Conservation (phyloP, 176 grass and related monocot genomes). For the Bolboschoenus planiculmis region DNA sequence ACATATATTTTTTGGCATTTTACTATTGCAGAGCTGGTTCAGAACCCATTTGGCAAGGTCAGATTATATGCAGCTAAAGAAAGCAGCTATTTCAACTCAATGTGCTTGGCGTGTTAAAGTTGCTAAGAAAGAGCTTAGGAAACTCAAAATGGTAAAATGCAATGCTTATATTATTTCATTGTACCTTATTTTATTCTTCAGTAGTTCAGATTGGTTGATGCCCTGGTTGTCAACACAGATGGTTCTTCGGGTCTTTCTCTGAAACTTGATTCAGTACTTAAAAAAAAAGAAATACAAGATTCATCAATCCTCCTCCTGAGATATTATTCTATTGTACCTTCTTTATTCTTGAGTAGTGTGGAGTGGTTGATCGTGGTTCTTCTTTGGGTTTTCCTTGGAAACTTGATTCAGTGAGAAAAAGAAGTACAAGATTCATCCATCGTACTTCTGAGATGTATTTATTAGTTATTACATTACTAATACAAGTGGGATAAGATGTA, state of each 20-base stretch:
- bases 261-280: neutral
- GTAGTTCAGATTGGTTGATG: neutral
- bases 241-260: neutral
- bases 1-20: slow-evolving; percentile 19
- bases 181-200: slow-evolving; percentile 1
- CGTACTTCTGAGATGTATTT: neutral
- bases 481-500: neutral
- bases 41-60: slow-evolving; percentile 53
- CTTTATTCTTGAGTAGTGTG: neutral
- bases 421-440: neutral
- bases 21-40: slow-evolving; percentile 49
- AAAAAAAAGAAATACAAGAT: neutral
- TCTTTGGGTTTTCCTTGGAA: neutral
- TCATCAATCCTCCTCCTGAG: neutral
- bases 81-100: slow-evolving; percentile 67
- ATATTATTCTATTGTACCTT: neutral
- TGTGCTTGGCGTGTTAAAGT: slow-evolving; percentile 85
- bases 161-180: slow-evolving; percentile 24
- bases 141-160: slow-evolving; percentile 82
- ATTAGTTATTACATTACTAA: neutral
- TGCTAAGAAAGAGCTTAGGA: slow-evolving; percentile 79
- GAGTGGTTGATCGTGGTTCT: neutral
- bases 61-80: slow-evolving; percentile 60
- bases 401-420: neutral
- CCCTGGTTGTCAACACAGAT: neutral